Conservation (phyloP, 768 basidiomycete species). For the Cystobasidium ongulense region DNA sequence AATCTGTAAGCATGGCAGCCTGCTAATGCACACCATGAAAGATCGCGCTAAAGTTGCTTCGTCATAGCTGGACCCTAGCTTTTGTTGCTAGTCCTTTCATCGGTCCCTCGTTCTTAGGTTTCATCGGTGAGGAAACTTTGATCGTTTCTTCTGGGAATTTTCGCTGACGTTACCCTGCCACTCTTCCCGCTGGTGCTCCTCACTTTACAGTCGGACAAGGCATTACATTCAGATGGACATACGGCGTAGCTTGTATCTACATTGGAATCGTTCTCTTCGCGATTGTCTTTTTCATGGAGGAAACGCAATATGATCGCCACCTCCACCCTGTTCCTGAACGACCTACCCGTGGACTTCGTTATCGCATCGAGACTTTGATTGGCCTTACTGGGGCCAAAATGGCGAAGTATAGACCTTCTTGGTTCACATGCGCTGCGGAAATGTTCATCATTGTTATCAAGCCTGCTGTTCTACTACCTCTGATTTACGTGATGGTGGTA, state of each 20-base stretch:
- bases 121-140: slow-evolving; percentile 52
- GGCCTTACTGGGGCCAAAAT: slow-evolving; percentile 58
- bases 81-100: slow-evolving; percentile 56
- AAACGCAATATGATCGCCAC: slow-evolving; percentile 60
- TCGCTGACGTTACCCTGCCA: too few species aligned
- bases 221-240: slow-evolving; percentile 58
- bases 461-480: slow-evolving; percentile 54
- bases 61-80: slow-evolving; percentile 57
- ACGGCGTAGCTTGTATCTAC: slow-evolving; percentile 60
- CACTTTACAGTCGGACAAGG: neutral
- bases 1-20: slow-evolving; percentile 35
- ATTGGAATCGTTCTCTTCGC: slow-evolving; percentile 53
- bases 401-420: slow-evolving; percentile 54
- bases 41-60: too few species aligned
- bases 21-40: too few species aligned
- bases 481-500: slow-evolving; percentile 54
- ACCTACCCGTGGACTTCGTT: slow-evolving; percentile 49
- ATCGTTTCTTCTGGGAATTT: too few species aligned
- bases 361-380: slow-evolving; percentile 56
- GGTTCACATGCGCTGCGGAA: slow-evolving; percentile 50
- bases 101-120: slow-evolving; percentile 59
- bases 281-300: slow-evolving; percentile 58
- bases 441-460: slow-evolving; percentile 57
- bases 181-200: too few species aligned
- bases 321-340: slow-evolving; percentile 52